Base-by-base conservation (phyloP, 2,329 filamentous ascomycete species). In the Cladorrhinum sp. region DNA sequence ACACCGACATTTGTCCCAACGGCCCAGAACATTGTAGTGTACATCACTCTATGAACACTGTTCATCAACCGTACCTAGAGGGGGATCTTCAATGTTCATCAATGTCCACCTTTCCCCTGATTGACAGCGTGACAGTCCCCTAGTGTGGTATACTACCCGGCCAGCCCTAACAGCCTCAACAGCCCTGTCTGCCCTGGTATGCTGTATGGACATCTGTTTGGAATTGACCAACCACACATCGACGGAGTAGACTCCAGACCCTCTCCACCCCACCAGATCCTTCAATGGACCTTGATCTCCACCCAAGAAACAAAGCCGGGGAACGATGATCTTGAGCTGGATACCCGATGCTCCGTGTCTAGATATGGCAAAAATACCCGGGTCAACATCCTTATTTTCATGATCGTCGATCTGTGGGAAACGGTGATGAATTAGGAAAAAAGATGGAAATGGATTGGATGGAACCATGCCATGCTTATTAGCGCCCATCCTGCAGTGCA, bases 241-340 rank as follows among this genome's bases (percentile, higher is more conserved):
- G 9, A 36, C 53, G 53, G 53, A 56, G 53, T 45, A 23, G 10
- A 24, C 53, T 56, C 53, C 52, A 55, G 32, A 29, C 25, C 52
- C 18, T 22, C 23, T 13, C 12, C 23, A 48, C 36, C 52, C 52
- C 52, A 41, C 52, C 52, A 45, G 25, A 20, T 36, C 22, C 18
- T 48, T 53, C 50, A 20, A 18, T 13, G 13, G 29, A 13, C 29
- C 29, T 32, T 7, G 13, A 32, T 13, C 29, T n/a, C 10, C 41
- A 45, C 41, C 41, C 18, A 41, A 29, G 10, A 8, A 41, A 7
- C 16, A 41, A 41, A 29, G 25, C 10, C 25, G 25, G 36, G 16
- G 36, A 41, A 41, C n/a, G n/a, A n/a, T n/a, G n/a, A n/a, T n/a
- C n/a, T n/a, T n/a, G n/a, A n/a, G n/a, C n/a, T n/a, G 36, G 16